A percentile compares a stretch with the other conserved stretches of the same genome.
These are phyloP conservation scores for Emiliania huxleyi DNA, from an alignment of 78 protist species.

Conservation along the genomic window DNA sequence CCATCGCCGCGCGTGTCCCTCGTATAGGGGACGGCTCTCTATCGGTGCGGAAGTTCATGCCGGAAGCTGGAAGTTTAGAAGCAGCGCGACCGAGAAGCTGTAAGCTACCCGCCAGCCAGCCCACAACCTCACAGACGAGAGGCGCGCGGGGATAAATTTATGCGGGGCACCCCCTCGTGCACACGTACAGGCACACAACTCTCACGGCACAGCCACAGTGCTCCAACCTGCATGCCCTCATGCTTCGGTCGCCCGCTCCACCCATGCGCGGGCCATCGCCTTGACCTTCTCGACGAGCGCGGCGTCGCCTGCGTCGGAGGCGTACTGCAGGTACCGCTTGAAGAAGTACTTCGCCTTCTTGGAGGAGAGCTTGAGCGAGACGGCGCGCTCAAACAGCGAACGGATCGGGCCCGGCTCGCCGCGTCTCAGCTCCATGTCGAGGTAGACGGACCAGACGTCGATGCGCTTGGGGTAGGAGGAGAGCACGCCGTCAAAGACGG, in stretches of 20 bases:
- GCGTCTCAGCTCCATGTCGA: slow-evolving; percentile 83
- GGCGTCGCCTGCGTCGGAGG: slow-evolving; percentile 65
- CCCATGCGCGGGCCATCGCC: slow-evolving; percentile 64
- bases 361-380: slow-evolving; percentile 64
- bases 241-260: slow-evolving; percentile 45
- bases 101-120: too few relatives aligned
- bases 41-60: too few relatives aligned
- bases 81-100: too few relatives aligned
- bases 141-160: too few relatives aligned
- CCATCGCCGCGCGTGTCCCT: too few relatives aligned
- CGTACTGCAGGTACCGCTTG: slow-evolving; percentile 74
- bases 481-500: slow-evolving; percentile 78
- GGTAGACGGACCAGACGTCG: slow-evolving; percentile 91
- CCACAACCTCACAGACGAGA: too few relatives aligned
- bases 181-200: too few relatives aligned
- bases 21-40: too few relatives aligned
- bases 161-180: too few relatives aligned
- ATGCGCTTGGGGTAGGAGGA: slow-evolving; percentile 79
- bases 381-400: slow-evolving; percentile 75
- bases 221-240: too few relatives aligned
- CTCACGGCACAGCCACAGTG: too few relatives aligned
- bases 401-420: slow-evolving; percentile 45
- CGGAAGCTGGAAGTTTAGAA: too few relatives aligned
- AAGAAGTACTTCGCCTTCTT: slow-evolving; percentile 86
- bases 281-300: slow-evolving; percentile 57